Conservation (phyloP, 2,329 filamentous ascomycete genomes). For the Plenodomus tracheiphilus region DNA sequence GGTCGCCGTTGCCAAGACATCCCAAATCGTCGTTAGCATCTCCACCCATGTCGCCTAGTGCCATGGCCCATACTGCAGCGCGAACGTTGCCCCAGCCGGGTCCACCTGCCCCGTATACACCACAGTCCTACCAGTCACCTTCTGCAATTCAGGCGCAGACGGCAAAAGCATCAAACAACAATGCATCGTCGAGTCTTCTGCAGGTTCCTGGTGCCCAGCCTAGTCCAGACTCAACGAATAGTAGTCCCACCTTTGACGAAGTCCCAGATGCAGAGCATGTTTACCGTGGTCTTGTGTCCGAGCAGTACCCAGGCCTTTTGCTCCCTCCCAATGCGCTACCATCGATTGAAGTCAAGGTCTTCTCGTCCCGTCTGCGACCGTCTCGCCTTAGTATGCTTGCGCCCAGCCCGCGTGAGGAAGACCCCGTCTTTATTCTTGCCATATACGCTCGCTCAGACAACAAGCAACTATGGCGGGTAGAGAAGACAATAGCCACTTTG, state of each 20-base stretch:
- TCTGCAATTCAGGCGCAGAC: slow-evolving; percentile 46
- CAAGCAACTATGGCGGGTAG: slow-evolving; percentile 86
- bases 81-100: slow-evolving; percentile 74
- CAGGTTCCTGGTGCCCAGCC: slow-evolving; percentile 37
- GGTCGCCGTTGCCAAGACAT: slow-evolving; percentile 62
- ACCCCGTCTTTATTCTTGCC: slow-evolving; percentile 90
- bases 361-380: slow-evolving; percentile 92
- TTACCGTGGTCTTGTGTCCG: slow-evolving; percentile 77
- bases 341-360: slow-evolving; percentile 82
- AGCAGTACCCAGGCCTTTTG: slow-evolving; percentile 84
- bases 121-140: slow-evolving; percentile 64
- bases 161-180: slow-evolving; percentile 32
- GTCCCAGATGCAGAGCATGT: slow-evolving; percentile 55
- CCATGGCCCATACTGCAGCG: slow-evolving; percentile 65
- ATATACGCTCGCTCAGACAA: slow-evolving; percentile 76
- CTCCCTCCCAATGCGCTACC: slow-evolving; percentile 87
- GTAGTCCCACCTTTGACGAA: slow-evolving; percentile 29
- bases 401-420: slow-evolving; percentile 80
- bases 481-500: slow-evolving; percentile 85
- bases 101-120: slow-evolving; percentile 70
- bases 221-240: slow-evolving; percentile 38
- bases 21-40: slow-evolving; percentile 61
- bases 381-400: slow-evolving; percentile 84
- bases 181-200: slow-evolving; percentile 28
- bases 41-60: slow-evolving; percentile 68